These are phyloP conservation scores for Fraxinus cuspidata DNA, from an alignment of 257 asterid species.

Conservation along the genomic window DNA sequence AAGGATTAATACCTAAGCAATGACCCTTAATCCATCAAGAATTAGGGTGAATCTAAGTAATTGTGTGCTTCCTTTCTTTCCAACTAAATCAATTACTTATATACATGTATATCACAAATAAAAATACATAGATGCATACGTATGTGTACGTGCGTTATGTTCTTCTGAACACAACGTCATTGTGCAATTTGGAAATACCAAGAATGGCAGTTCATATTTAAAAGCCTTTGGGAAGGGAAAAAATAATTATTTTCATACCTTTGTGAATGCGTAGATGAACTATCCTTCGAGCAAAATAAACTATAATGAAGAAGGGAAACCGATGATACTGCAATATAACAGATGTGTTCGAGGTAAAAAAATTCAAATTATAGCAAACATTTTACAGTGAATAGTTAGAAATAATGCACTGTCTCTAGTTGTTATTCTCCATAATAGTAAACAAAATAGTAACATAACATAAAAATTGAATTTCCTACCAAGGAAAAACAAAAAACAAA, in stretches of 20 bases:
- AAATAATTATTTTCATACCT: not conserved
- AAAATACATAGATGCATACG: not conserved
- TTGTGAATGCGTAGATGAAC: too few species aligned
- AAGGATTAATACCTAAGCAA: too few species aligned
- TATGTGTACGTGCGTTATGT: not conserved
- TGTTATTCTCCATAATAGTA: conserved; percentile 22
- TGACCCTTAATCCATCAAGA: not conserved
- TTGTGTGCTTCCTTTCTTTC: too few species aligned
- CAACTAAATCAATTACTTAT: too few species aligned
- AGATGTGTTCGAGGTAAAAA: not conserved
- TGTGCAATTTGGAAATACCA: not conserved
- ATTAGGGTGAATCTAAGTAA: too few species aligned
- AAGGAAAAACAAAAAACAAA: not conserved
- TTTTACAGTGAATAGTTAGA: conserved; percentile 3
- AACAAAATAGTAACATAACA: conserved; percentile 15
- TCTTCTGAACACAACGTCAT: not conserved
- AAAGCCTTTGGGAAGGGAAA: not conserved
- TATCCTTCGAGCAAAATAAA: too few species aligned
- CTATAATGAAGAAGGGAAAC: too few species aligned
- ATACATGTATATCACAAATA: too few species aligned
- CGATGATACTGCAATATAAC: too few species aligned
- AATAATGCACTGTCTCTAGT: conserved; percentile 15
- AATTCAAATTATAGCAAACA: too few species aligned
- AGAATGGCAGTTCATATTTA: not conserved
- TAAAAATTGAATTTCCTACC: conserved; percentile 20